A percentile compares a stretch with the other conserved stretches of the same genome.
These are phyloP conservation scores for Starmerella khaoyaiensis DNA, from an alignment of 805 yeast species.

Conservation along the genomic window DNA sequence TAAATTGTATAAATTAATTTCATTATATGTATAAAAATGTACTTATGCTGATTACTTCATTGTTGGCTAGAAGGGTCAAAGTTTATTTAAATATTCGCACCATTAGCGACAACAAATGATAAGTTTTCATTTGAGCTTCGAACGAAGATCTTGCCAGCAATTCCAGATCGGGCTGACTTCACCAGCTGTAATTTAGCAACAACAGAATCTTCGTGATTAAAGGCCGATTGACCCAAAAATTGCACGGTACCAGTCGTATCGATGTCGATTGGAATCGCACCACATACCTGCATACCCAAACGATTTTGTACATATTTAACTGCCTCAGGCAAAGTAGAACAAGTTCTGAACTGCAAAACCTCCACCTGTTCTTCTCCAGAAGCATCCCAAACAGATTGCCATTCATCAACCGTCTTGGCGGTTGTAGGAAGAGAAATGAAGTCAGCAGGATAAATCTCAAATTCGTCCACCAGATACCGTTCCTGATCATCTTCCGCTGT, in stretches of 20 bases:
- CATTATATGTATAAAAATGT: too few relatives aligned
- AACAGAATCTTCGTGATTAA: slow-evolving; percentile 38
- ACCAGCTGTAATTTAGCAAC: slow-evolving; percentile 35
- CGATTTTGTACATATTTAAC: slow-evolving; percentile 40
- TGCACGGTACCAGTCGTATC: slow-evolving; percentile 56
- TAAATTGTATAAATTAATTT: too few relatives aligned
- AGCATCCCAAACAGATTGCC: background rate
- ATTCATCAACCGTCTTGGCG: slow-evolving; percentile 48
- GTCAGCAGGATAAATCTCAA: slow-evolving; percentile 67
- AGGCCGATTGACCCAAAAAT: slow-evolving; percentile 37
- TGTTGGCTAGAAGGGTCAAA: too few relatives aligned
- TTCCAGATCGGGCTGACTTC: slow-evolving; percentile 33
- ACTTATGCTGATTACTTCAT: too few relatives aligned
- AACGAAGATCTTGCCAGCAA: slow-evolving; percentile 35
- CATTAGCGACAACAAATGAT: slow-evolving; percentile 37
- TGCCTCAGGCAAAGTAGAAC: slow-evolving; percentile 38
- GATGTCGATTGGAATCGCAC: slow-evolving; percentile 49
- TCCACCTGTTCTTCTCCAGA: slow-evolving; percentile 39
- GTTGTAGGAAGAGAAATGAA: too few relatives aligned
- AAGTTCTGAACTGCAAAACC: slow-evolving; percentile 50
- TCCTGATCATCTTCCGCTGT: slow-evolving; percentile 56
- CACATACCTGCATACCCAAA: slow-evolving; percentile 63
- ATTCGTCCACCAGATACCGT: slow-evolving; percentile 79
- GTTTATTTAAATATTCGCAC: slow-evolving; percentile 23
- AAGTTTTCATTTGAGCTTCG: slow-evolving; percentile 35